Evolutionary conservation across 2,329 filamentous ascomycete species (phyloP).

Genomic region (Colletotrichum melonis): DNA sequence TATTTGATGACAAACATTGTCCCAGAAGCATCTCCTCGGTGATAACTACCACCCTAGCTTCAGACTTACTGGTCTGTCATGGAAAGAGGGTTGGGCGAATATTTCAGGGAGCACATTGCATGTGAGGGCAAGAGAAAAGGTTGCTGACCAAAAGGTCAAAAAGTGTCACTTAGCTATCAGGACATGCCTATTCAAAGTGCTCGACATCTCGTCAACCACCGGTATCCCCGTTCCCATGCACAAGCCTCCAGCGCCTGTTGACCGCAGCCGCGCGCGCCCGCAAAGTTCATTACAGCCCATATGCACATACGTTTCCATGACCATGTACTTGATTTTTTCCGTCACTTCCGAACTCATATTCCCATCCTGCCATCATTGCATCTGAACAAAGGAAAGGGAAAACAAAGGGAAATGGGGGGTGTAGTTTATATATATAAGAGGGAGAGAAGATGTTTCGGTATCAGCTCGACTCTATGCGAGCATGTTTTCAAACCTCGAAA

Average conservation of each 20-base stretch:
- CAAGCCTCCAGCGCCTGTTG: constrained; percentile 9
- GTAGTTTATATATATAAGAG: neutral
- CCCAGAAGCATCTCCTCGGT: neutral
- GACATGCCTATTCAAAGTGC: neutral
- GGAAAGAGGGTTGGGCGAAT: neutral
- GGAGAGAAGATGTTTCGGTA: neutral
- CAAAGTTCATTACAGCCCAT: neutral
- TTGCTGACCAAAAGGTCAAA: neutral
- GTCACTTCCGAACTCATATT: neutral
- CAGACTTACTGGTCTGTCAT: neutral
- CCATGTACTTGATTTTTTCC: neutral
- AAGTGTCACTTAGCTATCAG: neutral
- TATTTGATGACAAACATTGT: neutral
- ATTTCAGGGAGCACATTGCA: neutral
- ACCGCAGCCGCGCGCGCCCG: neutral
- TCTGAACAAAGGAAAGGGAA: neutral
- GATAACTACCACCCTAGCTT: neutral
- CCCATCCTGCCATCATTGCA: neutral
- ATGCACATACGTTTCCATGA: neutral
- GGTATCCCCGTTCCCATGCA: neutral
- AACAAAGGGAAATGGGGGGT: neutral
- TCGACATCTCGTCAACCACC: neutral
- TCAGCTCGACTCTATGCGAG: too few relatives aligned
- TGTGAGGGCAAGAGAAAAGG: neutral
- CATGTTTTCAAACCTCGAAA: constrained; percentile 9